Conservation (phyloP, 306 rosid genomes). For the Geum urbanum region DNA sequence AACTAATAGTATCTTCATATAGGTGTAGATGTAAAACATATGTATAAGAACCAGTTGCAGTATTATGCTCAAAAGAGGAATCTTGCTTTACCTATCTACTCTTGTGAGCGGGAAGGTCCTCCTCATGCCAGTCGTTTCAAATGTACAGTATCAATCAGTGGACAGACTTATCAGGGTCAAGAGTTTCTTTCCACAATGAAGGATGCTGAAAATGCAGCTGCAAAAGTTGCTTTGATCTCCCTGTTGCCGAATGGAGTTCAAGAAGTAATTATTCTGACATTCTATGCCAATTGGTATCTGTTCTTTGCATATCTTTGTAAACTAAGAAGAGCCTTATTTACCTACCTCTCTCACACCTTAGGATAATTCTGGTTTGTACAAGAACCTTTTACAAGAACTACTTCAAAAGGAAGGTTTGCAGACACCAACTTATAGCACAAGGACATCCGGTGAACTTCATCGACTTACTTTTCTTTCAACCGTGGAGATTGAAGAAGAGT, state of each 20-base stretch:
- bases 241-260: constrained; percentile 40
- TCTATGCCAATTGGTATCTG: constrained; percentile 14
- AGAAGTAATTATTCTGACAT: constrained; percentile 53
- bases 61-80: constrained; percentile 57
- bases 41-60: constrained; percentile 70
- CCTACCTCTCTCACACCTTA: constrained; percentile 17
- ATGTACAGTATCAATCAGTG: constrained; percentile 61
- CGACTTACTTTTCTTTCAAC: constrained; percentile 51
- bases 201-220: constrained; percentile 93
- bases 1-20: neutral
- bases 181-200: constrained; percentile 49
- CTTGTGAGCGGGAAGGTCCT: constrained; percentile 76
- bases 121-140: constrained; percentile 65
- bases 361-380: constrained; percentile 56
- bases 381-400: constrained; percentile 77
- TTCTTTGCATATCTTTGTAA: constrained; percentile 9
- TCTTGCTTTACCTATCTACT: constrained; percentile 51
- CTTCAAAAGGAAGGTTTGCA: constrained; percentile 50
- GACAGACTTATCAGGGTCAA: constrained; percentile 52
- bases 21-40: constrained; percentile 39
- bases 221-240: constrained; percentile 63
- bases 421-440: constrained; percentile 52
- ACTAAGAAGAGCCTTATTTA: neutral
- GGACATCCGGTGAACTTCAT: constrained; percentile 54
- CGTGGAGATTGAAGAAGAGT: constrained; percentile 56